Base-by-base conservation (phyloP, 225 moss, liverwort and hornwort genomes). In the Lunularia cruciata region DNA sequence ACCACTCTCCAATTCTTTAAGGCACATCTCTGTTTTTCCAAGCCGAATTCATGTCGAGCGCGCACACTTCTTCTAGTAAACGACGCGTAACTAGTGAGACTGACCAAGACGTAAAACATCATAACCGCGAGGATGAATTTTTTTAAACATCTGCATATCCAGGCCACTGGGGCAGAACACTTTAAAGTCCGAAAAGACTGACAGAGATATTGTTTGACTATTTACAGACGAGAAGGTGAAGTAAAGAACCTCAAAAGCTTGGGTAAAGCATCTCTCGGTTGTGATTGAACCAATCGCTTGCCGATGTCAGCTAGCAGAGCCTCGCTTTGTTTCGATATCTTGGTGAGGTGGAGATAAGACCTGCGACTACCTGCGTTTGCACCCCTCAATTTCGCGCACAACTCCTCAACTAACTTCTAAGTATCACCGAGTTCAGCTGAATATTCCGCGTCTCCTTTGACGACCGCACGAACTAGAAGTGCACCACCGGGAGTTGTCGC, bases 301-400 rank as follows among this genome's bases (percentile, higher is more conserved):
- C 92, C 95, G 76, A 96, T 86, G 72, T 96, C 90, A 59, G 70
- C 73, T 80, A 95, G 78, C 74, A 81, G 83, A 32, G 71, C 27
- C 72, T 87, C 87, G 60, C 73, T 90, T 79, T 58, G 79, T 75
- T 71, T 72, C 82, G 81, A 84, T 91, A 95, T 95, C 72, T 78
- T 83, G 33, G 23, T 19, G 19, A 33, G 51, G 4, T 12, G 13
- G 4, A 22, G 8, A 4, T 18, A 34, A 6, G 20, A 16, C 58
- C 74, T 72, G 35, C 67, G 4, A 55, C 65, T 65, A 47, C n/a
- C 46, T 65, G 28, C 37, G 33, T 47, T 26, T 47, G 15, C 25
- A 30, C 10, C 35, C 56, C 15, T 63, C 39, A 52, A 73, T 66
- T 66, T 52, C 14, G 26, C n/a, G 49, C 35, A 40, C 48, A 60